A percentile compares a stretch with the other conserved stretches of the same genome.
Evolutionary conservation across 176 grass and related monocot species (phyloP).

Genomic region (Pharus latifolius): DNA sequence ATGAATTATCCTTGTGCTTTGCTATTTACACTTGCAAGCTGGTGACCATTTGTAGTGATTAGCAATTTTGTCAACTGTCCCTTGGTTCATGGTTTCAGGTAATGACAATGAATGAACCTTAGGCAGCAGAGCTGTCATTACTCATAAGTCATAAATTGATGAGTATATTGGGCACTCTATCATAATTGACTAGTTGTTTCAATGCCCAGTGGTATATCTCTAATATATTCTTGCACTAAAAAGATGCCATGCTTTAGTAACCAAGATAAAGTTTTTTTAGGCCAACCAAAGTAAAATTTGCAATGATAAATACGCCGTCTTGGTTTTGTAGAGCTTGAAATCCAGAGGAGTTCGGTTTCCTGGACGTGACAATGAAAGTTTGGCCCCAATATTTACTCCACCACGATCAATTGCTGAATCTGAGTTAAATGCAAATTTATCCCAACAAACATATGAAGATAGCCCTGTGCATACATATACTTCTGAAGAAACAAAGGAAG

Average conservation of each 20-base stretch:
- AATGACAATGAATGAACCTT: background rate
- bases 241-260: background rate
- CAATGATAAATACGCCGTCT: background rate
- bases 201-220: background rate
- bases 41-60: background rate
- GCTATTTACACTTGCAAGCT: background rate
- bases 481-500: conserved; percentile 71
- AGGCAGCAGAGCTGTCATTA: background rate
- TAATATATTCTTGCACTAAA: background rate
- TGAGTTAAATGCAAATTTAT: conserved; percentile 33
- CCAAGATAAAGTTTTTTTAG: background rate
- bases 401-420: conserved; percentile 54
- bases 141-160: background rate
- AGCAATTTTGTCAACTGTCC: background rate
- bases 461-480: conserved; percentile 53
- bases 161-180: background rate
- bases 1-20: background rate
- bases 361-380: conserved; percentile 68
- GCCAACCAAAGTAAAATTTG: background rate
- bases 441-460: conserved; percentile 52
- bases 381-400: conserved; percentile 75
- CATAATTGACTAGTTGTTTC: background rate
- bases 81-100: background rate
- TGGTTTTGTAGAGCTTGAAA: conserved; percentile 75
- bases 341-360: conserved; percentile 89